These are phyloP conservation scores for Epithele typhae DNA, from an alignment of 768 basidiomycete genomes.

Conservation along the genomic window DNA sequence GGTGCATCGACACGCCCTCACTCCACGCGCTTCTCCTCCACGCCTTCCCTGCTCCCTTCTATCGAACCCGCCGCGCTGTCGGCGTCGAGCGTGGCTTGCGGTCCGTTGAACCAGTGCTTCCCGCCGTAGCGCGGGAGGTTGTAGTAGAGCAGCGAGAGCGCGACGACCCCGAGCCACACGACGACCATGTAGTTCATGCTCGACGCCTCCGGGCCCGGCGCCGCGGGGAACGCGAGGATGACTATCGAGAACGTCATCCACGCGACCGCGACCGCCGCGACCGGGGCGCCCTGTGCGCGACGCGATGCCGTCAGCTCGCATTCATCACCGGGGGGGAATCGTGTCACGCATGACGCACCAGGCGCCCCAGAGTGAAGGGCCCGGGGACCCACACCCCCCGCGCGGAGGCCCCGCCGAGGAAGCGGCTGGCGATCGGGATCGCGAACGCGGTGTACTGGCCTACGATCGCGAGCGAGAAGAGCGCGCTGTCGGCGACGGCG, in stretches of 20 bases:
- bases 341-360: neutral
- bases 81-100: constrained; percentile 10
- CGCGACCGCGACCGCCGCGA: constrained; percentile 28
- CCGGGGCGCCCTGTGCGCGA: constrained; percentile 29
- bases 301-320: no score
- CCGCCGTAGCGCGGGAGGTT: constrained; percentile 30
- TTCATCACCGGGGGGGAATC: no score
- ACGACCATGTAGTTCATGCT: constrained; percentile 40
- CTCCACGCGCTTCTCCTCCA: no score
- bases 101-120: constrained; percentile 26
- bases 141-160: constrained; percentile 34
- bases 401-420: constrained; percentile 25
- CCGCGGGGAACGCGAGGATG: constrained; percentile 33
- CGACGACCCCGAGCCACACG: constrained; percentile 31
- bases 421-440: constrained; percentile 31
- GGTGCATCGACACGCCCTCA: no score
- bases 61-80: no score
- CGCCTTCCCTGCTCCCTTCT: no score
- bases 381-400: constrained; percentile 30
- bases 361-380: constrained; percentile 31
- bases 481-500: constrained; percentile 33
- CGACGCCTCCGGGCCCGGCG: constrained; percentile 27
- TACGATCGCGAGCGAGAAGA: constrained; percentile 27
- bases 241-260: constrained; percentile 36
- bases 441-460: constrained; percentile 27